Conservation (phyloP, 1,139 yeast species). For the Debaryomycetaceae sp. region DNA sequence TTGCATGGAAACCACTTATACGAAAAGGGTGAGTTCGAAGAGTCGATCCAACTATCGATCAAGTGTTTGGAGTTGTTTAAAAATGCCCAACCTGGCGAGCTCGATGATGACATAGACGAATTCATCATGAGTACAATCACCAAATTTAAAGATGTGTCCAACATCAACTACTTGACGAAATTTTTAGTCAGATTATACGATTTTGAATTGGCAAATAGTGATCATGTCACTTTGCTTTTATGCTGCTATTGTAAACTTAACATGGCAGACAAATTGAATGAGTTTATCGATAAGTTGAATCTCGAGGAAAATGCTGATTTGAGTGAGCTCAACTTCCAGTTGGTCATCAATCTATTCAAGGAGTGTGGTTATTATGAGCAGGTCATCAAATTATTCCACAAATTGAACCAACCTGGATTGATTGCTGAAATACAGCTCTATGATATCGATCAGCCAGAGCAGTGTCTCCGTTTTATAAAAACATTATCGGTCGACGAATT, state of each 20-base stretch:
- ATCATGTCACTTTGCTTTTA: slow-evolving; percentile 77
- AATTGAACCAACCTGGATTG: slow-evolving; percentile 67
- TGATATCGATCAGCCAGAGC: slow-evolving; percentile 60
- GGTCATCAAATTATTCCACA: slow-evolving; percentile 69
- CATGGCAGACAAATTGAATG: slow-evolving; percentile 52
- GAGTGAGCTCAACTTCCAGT: slow-evolving; percentile 60
- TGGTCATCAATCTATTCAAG: slow-evolving; percentile 69
- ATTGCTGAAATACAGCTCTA: slow-evolving; percentile 76
- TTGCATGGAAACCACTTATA: slow-evolving; percentile 73
- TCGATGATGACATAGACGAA: slow-evolving; percentile 23
- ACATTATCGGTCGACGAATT: slow-evolving; percentile 78
- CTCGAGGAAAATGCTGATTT: slow-evolving; percentile 17
- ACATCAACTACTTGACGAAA: slow-evolving; percentile 59
- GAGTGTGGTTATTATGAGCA: slow-evolving; percentile 71
- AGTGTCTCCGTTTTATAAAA: slow-evolving; percentile 65
- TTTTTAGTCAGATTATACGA: slow-evolving; percentile 62
- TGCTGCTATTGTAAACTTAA: slow-evolving; percentile 84
- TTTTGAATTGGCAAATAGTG: slow-evolving; percentile 55
- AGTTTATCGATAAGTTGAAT: slow-evolving; percentile 50
- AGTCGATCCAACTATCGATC: slow-evolving; percentile 69
- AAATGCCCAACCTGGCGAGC: slow-evolving; percentile 3
- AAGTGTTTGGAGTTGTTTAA: slow-evolving; percentile 29
- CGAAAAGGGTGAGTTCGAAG: slow-evolving; percentile 59
- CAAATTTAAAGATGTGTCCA: slow-evolving; percentile 81
- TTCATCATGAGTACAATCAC: slow-evolving; percentile 78